These are phyloP conservation scores for Penicillium polonicum DNA, from an alignment of 2,329 filamentous ascomycete species.

Conservation along the genomic window DNA sequence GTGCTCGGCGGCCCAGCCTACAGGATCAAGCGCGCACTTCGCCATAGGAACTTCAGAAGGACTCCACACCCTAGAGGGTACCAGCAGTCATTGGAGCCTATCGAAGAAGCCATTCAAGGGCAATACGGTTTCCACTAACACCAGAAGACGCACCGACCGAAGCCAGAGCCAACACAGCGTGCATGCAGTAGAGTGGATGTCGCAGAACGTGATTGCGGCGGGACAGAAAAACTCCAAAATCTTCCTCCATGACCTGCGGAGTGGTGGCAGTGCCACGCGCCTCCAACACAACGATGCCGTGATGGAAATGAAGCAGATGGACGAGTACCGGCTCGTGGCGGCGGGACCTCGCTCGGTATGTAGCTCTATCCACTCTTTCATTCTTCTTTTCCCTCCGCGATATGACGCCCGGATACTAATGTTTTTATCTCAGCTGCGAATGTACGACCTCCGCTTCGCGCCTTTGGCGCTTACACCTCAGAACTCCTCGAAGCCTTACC, in stretches of 20 bases:
- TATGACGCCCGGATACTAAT: no score
- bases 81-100: conserved; percentile 31
- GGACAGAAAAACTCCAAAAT: conserved; percentile 38
- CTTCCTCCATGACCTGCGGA: conserved; percentile 39
- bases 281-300: conserved; percentile 38
- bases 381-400: not conserved
- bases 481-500: conserved; percentile 34
- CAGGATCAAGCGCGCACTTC: conserved; percentile 31
- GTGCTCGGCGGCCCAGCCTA: conserved; percentile 39
- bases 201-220: conserved; percentile 35
- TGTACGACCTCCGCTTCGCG: conserved; percentile 44
- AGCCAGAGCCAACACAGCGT: conserved; percentile 20
- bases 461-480: conserved; percentile 28
- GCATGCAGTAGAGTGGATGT: conserved; percentile 41
- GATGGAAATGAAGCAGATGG: conserved; percentile 36
- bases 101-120: conserved; percentile 23
- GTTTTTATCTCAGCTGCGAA: conserved; percentile 33
- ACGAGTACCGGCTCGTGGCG: conserved; percentile 37
- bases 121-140: not conserved
- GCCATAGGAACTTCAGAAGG: conserved; percentile 41
- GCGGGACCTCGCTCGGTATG: conserved; percentile 35
- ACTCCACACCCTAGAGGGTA: conserved; percentile 34
- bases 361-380: not conserved
- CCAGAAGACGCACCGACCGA: not conserved
- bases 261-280: conserved; percentile 30